Evolutionary conservation across 352 stramenopile genomes (phyloP).

Genomic region (Bremia lactucae): DNA sequence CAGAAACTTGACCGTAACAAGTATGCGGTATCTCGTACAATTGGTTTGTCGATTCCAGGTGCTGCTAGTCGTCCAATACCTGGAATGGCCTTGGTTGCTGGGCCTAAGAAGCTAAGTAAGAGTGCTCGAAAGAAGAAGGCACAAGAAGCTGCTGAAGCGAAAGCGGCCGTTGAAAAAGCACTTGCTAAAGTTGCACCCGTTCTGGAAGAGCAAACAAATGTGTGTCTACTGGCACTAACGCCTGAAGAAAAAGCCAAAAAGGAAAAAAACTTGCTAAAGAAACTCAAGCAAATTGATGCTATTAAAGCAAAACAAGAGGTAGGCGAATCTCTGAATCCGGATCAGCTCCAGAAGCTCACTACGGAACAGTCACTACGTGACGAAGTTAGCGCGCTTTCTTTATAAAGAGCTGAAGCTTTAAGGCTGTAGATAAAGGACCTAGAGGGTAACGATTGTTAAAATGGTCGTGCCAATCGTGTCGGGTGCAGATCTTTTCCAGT

Average conservation of each 20-base stretch:
- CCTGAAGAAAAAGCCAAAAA: constrained; percentile 81
- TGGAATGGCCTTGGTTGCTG: constrained; percentile 41
- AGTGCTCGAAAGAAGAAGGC: constrained; percentile 78
- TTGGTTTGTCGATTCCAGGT: constrained; percentile 29
- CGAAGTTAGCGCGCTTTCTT: constrained; percentile 51
- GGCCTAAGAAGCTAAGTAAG: constrained; percentile 71
- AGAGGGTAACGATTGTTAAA: too few species aligned
- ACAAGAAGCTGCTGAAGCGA: constrained; percentile 57
- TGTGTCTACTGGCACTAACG: constrained; percentile 30
- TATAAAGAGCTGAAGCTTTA: too few species aligned
- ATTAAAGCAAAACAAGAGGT: constrained; percentile 68
- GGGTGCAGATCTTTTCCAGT: constrained; percentile 1
- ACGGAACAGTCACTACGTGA: constrained; percentile 55
- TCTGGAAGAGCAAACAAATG: constrained; percentile 12
- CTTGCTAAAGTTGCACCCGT: constrained; percentile 31
- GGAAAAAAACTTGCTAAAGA: constrained; percentile 73
- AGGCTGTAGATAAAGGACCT: too few species aligned
- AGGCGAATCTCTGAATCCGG: constrained; percentile 69
- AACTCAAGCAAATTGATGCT: constrained; percentile 81
- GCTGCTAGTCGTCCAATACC: constrained; percentile 39
- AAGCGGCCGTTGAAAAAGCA: constrained; percentile 48
- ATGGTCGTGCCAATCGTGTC: too few species aligned
- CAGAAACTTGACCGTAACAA: constrained; percentile 83
- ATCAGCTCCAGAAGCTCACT: constrained; percentile 68
- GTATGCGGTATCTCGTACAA: constrained; percentile 45